Percentiles rank a stretch among this genome's conserved stretches.
phyloP scores from a whole-genome alignment of 1,284 basidiomycete genomes.

The Laetiporus sulphureus region DNA sequence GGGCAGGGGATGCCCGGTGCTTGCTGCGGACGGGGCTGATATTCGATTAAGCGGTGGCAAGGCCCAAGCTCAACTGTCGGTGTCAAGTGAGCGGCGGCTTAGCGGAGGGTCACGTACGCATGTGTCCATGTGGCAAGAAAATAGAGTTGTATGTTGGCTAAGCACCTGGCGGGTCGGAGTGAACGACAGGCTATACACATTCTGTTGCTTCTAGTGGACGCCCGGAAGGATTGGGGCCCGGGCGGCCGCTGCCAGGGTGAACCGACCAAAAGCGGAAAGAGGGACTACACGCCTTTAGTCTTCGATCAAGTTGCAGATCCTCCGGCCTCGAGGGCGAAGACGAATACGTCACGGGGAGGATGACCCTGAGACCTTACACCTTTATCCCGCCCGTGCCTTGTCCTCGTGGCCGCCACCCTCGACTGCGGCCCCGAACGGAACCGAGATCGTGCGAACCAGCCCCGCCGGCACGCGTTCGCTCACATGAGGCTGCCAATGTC shows the following conservation, averaged over 20 bases:
- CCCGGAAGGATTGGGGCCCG: neutral
- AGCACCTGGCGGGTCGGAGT: conserved; percentile 8
- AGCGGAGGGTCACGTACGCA: too few relatives aligned
- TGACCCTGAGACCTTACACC: conserved; percentile 9
- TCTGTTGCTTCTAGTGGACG: neutral
- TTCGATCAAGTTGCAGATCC: conserved; percentile 17
- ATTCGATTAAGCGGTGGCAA: too few relatives aligned
- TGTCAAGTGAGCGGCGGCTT: neutral
- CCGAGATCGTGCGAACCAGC: conserved; percentile 10
- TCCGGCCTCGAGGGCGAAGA: conserved; percentile 12
- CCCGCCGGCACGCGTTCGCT: too few relatives aligned
- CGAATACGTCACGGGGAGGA: conserved; percentile 19
- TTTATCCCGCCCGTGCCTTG: conserved; percentile 5
- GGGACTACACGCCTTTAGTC: neutral
- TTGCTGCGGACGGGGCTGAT: too few relatives aligned
- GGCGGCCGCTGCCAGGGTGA: conserved; percentile 2
- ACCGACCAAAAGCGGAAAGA: neutral
- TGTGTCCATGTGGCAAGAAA: neutral
- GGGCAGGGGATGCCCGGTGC: too few relatives aligned
- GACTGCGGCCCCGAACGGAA: conserved; percentile 15
- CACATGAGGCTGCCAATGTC: too few relatives aligned
- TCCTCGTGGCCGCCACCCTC: conserved; percentile 8
- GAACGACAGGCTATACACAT: conserved; percentile 5
- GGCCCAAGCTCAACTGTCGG: neutral
- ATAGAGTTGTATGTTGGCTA: conserved; percentile 10